Base-by-base conservation (phyloP, 371 early-diverging fungal species). In the Mucor racemosus region DNA sequence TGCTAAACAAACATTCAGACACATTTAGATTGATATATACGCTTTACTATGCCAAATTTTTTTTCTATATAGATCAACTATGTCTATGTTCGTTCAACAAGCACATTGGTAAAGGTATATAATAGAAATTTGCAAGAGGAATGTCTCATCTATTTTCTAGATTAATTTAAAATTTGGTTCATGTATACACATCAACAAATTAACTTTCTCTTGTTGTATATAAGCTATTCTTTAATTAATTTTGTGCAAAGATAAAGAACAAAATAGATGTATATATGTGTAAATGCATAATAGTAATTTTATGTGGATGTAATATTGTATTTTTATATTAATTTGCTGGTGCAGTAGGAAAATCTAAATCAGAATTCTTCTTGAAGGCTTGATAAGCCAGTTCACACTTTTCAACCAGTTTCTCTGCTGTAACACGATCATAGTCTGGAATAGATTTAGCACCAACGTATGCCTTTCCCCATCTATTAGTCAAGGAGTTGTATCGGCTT, bases 401-500 rank as follows among this genome's bases (percentile, higher is more conserved):
- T 11, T 71, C 65, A 8, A 76, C n/a, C 1, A 82, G 35, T 40
- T 69, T 71, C 33, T 77, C 70, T 4, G 75, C 80, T 36, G 58
- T 67, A 7, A 44, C 44, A 5, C 60, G 72, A 59, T 77, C 71
- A 53, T 78, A 74, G 14, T 67, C 67, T 0, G 34, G 31, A 7
- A 88, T 65, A 6, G 73, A 68, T 5, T 39, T n/a, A 11, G 66
- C 46, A 5, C 64, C 68, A 0, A 87, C 86, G 67, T 68, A 88
- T 3, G 82, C 60, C 0, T 17, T 65, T 5, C 88, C 89, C 59
- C 68, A 67, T 8, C 84, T 71, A 33, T 68, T 69, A 9, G 75
- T 76, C 15, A 68, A 48, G 53, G 85, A 80, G 26, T 70, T 68
- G 53, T 90, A 90, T 19, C 86, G 78, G n/a, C 70, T 39, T 0